These are phyloP conservation scores for Crassisporium funariophilum DNA, from an alignment of 768 basidiomycete species.

Conservation along the genomic window DNA sequence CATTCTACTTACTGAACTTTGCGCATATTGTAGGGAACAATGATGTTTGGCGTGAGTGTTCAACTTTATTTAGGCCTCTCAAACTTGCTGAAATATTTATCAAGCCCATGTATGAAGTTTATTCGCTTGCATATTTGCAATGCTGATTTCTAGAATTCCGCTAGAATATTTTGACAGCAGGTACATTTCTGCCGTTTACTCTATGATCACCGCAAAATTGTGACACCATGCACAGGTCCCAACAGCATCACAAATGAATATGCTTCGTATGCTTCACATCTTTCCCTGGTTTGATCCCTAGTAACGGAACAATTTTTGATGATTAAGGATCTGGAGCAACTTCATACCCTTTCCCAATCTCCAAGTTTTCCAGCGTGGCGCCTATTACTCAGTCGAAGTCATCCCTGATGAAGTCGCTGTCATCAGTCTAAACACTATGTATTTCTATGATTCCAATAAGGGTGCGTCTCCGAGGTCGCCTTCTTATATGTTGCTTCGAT, in stretches of 20 bases:
- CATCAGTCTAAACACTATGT: conserved; percentile 87
- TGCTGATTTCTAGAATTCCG: conserved; percentile 6
- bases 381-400: conserved; percentile 81
- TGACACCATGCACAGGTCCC: conserved; percentile 45
- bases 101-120: conserved; percentile 57
- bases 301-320: conserved; percentile 1
- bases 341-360: conserved; percentile 80
- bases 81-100: conserved; percentile 13
- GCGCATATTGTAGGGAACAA: conserved; percentile 67
- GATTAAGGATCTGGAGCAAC: conserved; percentile 69
- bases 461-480: conserved; percentile 41
- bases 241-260: conserved; percentile 71
- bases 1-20: conserved; percentile 4
- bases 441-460: conserved; percentile 90
- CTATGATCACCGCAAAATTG: background rate
- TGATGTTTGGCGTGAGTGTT: conserved; percentile 80
- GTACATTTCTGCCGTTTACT: conserved; percentile 28
- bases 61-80: conserved; percentile 12
- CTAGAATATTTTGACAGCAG: conserved; percentile 70
- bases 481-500: conserved; percentile 8
- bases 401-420: conserved; percentile 75
- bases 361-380: conserved; percentile 86
- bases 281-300: too few species aligned
- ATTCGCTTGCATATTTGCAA: conserved; percentile 4
- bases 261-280: conserved; percentile 51